These are phyloP conservation scores for Colletotrichum echinochloae DNA, from an alignment of 2,329 filamentous ascomycete genomes.

Conservation along the genomic window DNA sequence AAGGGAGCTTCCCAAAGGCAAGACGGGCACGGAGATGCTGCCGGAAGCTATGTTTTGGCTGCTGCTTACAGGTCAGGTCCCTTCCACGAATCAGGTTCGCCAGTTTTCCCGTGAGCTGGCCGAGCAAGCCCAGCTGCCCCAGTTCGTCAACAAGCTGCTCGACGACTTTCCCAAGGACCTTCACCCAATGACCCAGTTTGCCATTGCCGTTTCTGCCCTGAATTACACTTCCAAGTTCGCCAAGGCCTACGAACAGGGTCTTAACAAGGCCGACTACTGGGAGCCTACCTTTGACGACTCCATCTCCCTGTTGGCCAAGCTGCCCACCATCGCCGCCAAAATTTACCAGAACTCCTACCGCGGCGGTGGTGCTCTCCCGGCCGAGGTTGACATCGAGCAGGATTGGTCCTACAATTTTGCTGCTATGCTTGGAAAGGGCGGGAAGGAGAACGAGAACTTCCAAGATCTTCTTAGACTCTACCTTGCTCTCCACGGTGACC, in stretches of 20 bases:
- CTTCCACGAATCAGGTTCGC: conserved; percentile 84
- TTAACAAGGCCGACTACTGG: conserved; percentile 98
- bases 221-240: conserved; percentile 96
- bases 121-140: conserved; percentile 84
- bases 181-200: conserved; percentile 98
- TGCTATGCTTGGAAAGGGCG: conserved; percentile 91
- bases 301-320: conserved; percentile 93
- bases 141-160: conserved; percentile 87
- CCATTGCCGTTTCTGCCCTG: conserved; percentile 93
- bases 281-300: conserved; percentile 97
- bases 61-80: conserved; percentile 91
- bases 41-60: conserved; percentile 99
- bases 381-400: conserved; percentile 82
- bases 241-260: conserved; percentile 88
- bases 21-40: conserved; percentile 93
- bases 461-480: conserved; percentile 95
- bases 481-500: conserved; percentile 95
- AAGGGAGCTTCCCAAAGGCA: conserved; percentile 91
- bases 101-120: conserved; percentile 87
- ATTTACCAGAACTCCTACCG: conserved; percentile 95
- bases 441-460: conserved; percentile 90
- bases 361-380: conserved; percentile 78
- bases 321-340: conserved; percentile 95
- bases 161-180: conserved; percentile 89
- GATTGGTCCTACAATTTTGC: conserved; percentile 99